phyloP scores from a whole-genome alignment of 805 yeast genomes.

The Teunomyces barrocoloradensis region DNA sequence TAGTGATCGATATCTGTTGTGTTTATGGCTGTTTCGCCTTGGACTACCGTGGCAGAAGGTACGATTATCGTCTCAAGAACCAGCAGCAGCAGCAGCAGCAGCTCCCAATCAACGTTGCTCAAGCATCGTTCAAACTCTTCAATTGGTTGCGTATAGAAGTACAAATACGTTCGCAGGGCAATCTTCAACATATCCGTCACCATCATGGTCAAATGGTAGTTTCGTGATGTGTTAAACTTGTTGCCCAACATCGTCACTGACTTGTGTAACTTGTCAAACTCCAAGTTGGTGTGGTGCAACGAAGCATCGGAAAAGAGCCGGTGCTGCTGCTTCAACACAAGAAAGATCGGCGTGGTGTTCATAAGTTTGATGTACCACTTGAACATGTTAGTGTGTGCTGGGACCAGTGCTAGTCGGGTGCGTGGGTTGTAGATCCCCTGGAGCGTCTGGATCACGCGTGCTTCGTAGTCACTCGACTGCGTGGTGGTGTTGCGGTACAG shows the following conservation, averaged over 20 bases:
- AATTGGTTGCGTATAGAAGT: background rate
- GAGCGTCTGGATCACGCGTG: constrained; percentile 22
- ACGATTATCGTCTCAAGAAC: background rate
- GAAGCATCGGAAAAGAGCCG: constrained; percentile 26
- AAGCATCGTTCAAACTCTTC: background rate
- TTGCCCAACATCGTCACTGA: constrained; percentile 11
- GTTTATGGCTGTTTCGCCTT: background rate
- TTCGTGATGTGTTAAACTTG: constrained; percentile 13
- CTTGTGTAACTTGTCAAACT: constrained; percentile 13
- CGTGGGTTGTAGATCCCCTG: constrained; percentile 27
- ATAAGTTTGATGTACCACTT: constrained; percentile 30
- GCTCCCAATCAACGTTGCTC: background rate
- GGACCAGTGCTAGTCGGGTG: constrained; percentile 9
- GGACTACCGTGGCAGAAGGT: background rate
- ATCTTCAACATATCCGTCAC: constrained; percentile 26
- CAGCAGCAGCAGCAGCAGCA: background rate
- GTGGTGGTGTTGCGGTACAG: constrained; percentile 13
- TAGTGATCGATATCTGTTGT: no score
- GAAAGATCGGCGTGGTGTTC: constrained; percentile 25
- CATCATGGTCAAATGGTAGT: constrained; percentile 34
- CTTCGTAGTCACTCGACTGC: constrained; percentile 21
- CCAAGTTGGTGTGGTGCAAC: constrained; percentile 20
- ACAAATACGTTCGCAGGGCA: constrained; percentile 14
- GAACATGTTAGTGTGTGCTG: constrained; percentile 15
- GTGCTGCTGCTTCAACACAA: constrained; percentile 27